Conservation (phyloP, 2,329 filamentous ascomycete genomes). For the Pseudocercospora macadamiae region DNA sequence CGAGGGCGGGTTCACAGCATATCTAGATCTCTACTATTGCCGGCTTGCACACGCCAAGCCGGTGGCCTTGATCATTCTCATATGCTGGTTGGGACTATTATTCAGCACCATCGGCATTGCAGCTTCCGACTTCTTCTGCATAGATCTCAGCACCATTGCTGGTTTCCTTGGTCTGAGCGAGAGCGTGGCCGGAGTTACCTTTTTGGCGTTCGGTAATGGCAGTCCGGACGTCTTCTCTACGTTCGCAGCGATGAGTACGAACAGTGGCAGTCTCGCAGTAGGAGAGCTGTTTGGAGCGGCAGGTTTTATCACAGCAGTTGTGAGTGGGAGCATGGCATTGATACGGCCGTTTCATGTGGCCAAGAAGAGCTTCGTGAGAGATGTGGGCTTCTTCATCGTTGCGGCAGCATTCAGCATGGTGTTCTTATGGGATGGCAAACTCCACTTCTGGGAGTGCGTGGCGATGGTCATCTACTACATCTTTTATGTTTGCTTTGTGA, state of each 20-base stretch:
- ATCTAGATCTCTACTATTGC: constrained; percentile 92
- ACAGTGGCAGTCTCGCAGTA: constrained; percentile 94
- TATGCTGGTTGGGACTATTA: constrained; percentile 81
- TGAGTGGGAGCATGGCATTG: constrained; percentile 94
- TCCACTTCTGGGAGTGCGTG: constrained; percentile 86
- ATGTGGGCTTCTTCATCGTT: constrained; percentile 88
- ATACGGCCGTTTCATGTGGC: constrained; percentile 94
- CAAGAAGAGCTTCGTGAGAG: constrained; percentile 84
- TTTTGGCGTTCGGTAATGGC: constrained; percentile 95
- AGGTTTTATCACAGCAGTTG: constrained; percentile 93
- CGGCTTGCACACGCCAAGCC: constrained; percentile 67
- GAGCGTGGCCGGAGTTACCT: constrained; percentile 93
- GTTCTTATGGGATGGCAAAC: constrained; percentile 80
- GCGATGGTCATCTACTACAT: constrained; percentile 89
- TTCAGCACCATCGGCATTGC: constrained; percentile 98
- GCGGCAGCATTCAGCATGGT: constrained; percentile 85
- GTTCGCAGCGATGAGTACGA: constrained; percentile 95
- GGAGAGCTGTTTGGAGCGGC: constrained; percentile 94
- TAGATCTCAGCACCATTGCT: constrained; percentile 93
- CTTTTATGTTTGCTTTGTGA: constrained; percentile 86
- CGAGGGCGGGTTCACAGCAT: constrained; percentile 85
- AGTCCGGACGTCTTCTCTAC: constrained; percentile 98
- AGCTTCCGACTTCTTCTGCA: constrained; percentile 96
- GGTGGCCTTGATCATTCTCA: constrained; percentile 76
- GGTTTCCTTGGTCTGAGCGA: constrained; percentile 89